Evolutionary conservation across 176 grass and related monocot genomes (phyloP).

Genomic region (Urochloa ruziziensis): DNA sequence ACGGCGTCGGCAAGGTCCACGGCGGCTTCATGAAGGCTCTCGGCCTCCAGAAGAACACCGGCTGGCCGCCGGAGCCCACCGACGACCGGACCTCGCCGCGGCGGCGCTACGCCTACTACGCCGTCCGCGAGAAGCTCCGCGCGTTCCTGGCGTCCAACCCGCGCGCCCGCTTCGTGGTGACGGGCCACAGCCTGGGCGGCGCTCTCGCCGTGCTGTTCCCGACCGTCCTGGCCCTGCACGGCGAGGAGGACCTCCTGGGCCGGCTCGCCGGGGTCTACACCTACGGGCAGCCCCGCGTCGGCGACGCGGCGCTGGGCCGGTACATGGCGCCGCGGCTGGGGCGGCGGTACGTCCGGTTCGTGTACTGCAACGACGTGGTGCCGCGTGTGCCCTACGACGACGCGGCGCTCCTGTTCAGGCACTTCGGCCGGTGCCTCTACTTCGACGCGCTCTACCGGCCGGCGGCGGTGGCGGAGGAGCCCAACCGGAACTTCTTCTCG

Average conservation of each 20-base stretch:
- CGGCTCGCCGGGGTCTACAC: slow-evolving; percentile 71
- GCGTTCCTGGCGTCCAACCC: slow-evolving; percentile 28
- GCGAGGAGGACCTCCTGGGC: slow-evolving; percentile 19
- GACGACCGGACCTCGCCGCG: not conserved
- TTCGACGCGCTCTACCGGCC: slow-evolving; percentile 47
- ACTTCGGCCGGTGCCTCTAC: slow-evolving; percentile 71
- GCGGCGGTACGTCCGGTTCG: slow-evolving; percentile 55
- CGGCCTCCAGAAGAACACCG: slow-evolving; percentile 38
- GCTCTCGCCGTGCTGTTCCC: slow-evolving; percentile 76
- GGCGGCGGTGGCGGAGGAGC: slow-evolving; percentile 39
- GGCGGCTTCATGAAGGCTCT: slow-evolving; percentile 78
- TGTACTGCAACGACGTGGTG: slow-evolving; percentile 86
- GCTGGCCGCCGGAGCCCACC: slow-evolving; percentile 33
- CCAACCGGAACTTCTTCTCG: slow-evolving; percentile 94
- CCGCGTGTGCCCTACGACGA: slow-evolving; percentile 74
- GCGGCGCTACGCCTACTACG: slow-evolving; percentile 63
- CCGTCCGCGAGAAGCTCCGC: slow-evolving; percentile 50
- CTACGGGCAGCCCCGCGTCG: slow-evolving; percentile 77
- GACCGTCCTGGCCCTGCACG: slow-evolving; percentile 51
- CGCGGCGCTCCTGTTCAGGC: slow-evolving; percentile 56
- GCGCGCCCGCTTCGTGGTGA: slow-evolving; percentile 53
- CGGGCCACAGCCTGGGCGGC: slow-evolving; percentile 82
- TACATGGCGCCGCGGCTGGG: slow-evolving; percentile 34
- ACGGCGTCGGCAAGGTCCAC: slow-evolving; percentile 53
- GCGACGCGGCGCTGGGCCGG: slow-evolving; percentile 44